phyloP scores from a whole-genome alignment of 2,329 filamentous ascomycete genomes.

The Lasiodiplodia gonubiensis region DNA sequence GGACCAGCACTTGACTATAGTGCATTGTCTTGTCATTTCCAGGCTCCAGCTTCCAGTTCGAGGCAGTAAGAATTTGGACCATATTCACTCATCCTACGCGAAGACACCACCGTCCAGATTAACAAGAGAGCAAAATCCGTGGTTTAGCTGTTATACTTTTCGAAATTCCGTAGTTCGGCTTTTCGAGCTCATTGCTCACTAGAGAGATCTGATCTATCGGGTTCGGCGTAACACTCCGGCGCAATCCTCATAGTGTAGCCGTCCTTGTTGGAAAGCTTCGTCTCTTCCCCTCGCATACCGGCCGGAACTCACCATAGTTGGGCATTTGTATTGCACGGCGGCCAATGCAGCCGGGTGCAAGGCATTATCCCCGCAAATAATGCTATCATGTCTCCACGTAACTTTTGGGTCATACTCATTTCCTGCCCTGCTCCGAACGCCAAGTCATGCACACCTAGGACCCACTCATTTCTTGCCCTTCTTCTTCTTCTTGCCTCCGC shows the following conservation, averaged over 20 bases:
- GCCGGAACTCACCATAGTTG: too few relatives aligned
- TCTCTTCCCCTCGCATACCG: neutral
- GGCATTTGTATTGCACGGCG: too few relatives aligned
- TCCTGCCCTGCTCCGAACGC: neutral
- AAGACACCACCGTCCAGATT: neutral
- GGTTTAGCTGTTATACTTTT: neutral
- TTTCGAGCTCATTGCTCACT: neutral
- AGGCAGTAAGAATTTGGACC: neutral
- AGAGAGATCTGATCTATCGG: neutral
- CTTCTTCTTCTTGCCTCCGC: conserved; percentile 55
- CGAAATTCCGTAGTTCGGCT: neutral
- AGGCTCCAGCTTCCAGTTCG: neutral
- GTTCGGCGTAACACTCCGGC: neutral
- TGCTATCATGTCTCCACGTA: neutral
- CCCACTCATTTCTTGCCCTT: conserved; percentile 58
- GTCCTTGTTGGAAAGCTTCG: neutral
- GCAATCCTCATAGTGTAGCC: neutral
- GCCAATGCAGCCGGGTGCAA: neutral
- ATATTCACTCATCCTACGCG: neutral
- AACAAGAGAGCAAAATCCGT: neutral
- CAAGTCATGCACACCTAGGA: neutral
- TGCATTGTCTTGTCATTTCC: neutral
- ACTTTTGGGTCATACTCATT: conserved; percentile 8
- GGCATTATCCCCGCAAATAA: neutral
- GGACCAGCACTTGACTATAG: neutral